A percentile compares a stretch with the other conserved stretches of the same genome.
phyloP scores from a whole-genome alignment of 495 filamentous ascomycete genomes.

The Amniculicola lignicola region DNA sequence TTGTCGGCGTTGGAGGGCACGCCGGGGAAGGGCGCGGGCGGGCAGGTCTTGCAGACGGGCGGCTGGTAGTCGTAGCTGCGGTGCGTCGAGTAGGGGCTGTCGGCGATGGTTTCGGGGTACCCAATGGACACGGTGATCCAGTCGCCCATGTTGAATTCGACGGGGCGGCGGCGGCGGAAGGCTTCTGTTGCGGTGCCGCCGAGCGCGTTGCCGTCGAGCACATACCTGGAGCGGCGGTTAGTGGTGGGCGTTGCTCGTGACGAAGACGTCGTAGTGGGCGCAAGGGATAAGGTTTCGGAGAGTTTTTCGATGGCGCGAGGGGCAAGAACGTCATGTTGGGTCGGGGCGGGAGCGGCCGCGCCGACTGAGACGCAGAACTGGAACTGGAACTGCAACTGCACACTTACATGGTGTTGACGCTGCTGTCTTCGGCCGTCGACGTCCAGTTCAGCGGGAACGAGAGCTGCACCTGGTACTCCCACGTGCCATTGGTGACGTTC shows the following conservation, averaged over 20 bases:
- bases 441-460: conserved; percentile 26
- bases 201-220: conserved; percentile 28
- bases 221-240: conserved; percentile 12
- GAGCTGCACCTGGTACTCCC: conserved; percentile 24
- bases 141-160: conserved; percentile 17
- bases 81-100: conserved; percentile 12
- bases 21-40: conserved; percentile 1
- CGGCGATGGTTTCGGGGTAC: conserved; percentile 10
- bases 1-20: conserved; percentile 23
- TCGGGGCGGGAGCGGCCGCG: not conserved
- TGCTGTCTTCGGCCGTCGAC: conserved; percentile 5
- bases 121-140: conserved; percentile 24
- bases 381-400: not conserved
- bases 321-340: too few species aligned
- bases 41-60: conserved; percentile 21
- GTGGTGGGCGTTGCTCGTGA: too few species aligned
- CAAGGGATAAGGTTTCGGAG: conserved; percentile 11
- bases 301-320: not conserved
- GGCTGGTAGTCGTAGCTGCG: conserved; percentile 22
- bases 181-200: conserved; percentile 19
- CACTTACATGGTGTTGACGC: conserved; percentile 25
- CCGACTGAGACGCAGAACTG: not conserved
- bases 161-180: conserved; percentile 24
- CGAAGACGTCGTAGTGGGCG: too few species aligned
- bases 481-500: conserved; percentile 17